Conservation (phyloP, 2,329 filamentous ascomycete genomes). For the Coniochaeta sp. region DNA sequence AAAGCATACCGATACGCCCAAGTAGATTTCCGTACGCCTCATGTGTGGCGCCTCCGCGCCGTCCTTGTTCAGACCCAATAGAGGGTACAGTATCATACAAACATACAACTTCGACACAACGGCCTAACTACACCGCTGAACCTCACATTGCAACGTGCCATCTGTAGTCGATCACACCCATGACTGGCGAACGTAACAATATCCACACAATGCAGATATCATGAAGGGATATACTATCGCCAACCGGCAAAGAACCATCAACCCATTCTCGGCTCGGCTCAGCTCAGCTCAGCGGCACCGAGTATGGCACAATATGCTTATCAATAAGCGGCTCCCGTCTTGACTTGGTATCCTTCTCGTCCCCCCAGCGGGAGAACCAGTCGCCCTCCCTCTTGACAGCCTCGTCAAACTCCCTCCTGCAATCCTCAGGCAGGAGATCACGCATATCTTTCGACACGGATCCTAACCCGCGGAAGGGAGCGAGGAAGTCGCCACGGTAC, state of each 20-base stretch:
- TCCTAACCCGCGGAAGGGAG: conserved; percentile 53
- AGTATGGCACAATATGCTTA: conserved; percentile 54
- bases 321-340: conserved; percentile 50
- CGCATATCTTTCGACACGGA: conserved; percentile 58
- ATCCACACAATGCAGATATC: neutral
- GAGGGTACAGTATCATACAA: neutral
- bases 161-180: neutral
- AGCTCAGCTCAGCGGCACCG: neutral
- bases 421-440: conserved; percentile 60
- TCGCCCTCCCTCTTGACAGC: conserved; percentile 55
- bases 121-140: neutral
- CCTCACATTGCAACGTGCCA: neutral
- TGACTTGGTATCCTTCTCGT: conserved; percentile 52
- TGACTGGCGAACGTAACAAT: neutral
- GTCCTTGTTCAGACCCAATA: neutral
- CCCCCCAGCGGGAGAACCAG: conserved; percentile 71
- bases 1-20: neutral
- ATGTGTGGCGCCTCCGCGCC: neutral
- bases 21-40: neutral
- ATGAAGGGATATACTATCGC: neutral
- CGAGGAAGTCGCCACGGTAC: conserved; percentile 33
- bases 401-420: conserved; percentile 63
- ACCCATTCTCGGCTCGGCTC: no score
- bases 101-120: neutral
- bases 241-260: neutral